Base-by-base conservation (phyloP, 1,139 yeast species). In the Lodderomyces oxycetoniae region DNA sequence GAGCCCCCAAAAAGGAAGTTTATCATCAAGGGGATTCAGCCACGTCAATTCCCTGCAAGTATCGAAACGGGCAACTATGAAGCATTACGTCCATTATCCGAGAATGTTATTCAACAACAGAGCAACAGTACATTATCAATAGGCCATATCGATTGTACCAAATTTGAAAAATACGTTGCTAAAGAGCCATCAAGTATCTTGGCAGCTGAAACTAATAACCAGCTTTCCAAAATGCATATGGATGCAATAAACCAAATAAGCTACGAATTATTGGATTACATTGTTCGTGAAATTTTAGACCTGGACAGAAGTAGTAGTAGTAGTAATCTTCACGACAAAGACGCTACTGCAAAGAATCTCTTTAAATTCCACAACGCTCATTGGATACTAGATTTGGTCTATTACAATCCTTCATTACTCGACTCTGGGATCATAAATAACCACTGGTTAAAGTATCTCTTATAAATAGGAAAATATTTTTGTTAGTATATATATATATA, bases 21-120 rank as follows among this genome's bases (percentile, higher is more conserved):
- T 51, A 87, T 91, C 32, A 89, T 91, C 49, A 85, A 85, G 59
- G 98, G 98, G 7, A 86, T 91, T 29, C 63, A 59, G 42, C 74
- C 74, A 10, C 57, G 74, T 34, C 73, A 65, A 41, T 63, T 59
- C 46, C 68, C 63, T 2, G 73, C 66, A 13, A 56, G 55, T 40
- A 62, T 68, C 22, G 74, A 68, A 32, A 57, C 59, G 4, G 74
- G 66, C 3, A 67, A 67, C 46, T 67, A 65, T 40, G 74, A 67
- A 42, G 74, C 74, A 2, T 54, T 67, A 39, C 60, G 55, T 41
- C 59, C 53, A 33, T 45, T 46, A 16, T 14, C 32, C 10, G 38
- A 33, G 13, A 25, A 7, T 12, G 23, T 17, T n/a, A 14, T 14
- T 10, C 7, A 7, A 24, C 32, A 34, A 11, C 29, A 30, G 27